Percentiles rank a stretch among this genome's conserved stretches.
Evolutionary conservation across 2,329 filamentous ascomycete species (phyloP).

Genomic region (Penicillium nordicum): DNA sequence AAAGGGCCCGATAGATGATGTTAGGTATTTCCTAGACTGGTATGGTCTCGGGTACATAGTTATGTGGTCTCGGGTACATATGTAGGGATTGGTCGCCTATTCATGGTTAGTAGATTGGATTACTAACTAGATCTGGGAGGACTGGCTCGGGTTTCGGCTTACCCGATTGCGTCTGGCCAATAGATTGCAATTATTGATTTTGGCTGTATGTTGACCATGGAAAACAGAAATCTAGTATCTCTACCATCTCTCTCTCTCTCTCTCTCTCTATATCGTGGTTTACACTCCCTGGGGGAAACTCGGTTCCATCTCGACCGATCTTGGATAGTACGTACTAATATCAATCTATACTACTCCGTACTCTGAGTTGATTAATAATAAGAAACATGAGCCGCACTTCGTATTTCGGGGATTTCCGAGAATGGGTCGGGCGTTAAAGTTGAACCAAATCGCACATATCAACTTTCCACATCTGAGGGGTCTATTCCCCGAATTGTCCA

Average conservation of each 20-base stretch:
- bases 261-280: not conserved
- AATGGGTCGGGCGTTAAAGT: not conserved
- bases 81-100: not conserved
- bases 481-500: not conserved
- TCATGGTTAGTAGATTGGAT: not conserved
- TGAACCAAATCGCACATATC: not conserved
- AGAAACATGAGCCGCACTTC: too few relatives aligned
- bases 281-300: not conserved
- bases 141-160: not conserved
- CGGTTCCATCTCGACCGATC: not conserved
- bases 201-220: too few relatives aligned
- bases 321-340: not conserved
- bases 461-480: not conserved
- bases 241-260: not conserved
- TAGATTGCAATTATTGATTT: not conserved
- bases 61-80: too few relatives aligned
- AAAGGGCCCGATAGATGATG: not conserved
- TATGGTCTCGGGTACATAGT: not conserved
- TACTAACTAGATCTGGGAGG: too few relatives aligned
- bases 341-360: not conserved
- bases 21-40: not conserved
- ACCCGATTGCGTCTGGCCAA: too few relatives aligned
- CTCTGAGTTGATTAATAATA: too few relatives aligned
- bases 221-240: not conserved
- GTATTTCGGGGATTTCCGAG: not conserved